Evolutionary conservation across 805 yeast species (phyloP).

Genomic region (Dipodascus albidus): DNA sequence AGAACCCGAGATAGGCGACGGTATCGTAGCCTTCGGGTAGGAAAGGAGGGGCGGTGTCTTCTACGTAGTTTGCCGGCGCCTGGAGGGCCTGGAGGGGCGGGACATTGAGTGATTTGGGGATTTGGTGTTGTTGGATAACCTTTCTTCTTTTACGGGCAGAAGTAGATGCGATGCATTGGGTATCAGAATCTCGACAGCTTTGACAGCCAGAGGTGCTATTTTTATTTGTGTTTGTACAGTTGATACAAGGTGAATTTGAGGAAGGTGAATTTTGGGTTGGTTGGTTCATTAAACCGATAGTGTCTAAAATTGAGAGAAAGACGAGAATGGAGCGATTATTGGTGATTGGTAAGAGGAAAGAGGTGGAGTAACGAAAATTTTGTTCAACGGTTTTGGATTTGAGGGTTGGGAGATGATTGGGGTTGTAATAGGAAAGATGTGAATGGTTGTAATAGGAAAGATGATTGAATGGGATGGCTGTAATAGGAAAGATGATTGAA

Average conservation of each 20-base stretch:
- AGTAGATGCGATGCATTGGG: not conserved
- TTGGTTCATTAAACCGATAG: not conserved
- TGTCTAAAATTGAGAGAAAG: not conserved
- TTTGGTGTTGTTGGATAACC: not conserved
- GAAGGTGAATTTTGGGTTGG: not conserved
- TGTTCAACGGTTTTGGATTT: no score
- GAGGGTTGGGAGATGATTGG: no score
- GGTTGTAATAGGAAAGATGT: no score
- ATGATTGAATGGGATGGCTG: no score
- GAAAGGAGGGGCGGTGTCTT: constrained; percentile 6
- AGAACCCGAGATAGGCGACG: constrained; percentile 20
- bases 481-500: no score
- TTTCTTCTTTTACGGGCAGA: not conserved
- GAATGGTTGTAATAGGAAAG: no score
- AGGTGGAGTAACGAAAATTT: not conserved
- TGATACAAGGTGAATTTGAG: not conserved
- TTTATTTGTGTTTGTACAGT: not conserved
- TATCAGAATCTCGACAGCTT: not conserved
- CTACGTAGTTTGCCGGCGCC: not conserved
- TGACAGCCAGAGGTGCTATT: not conserved
- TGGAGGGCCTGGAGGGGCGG: not conserved
- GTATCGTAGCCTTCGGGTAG: constrained; percentile 18
- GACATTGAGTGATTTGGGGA: not conserved
- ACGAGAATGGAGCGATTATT: not conserved
- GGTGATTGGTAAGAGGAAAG: not conserved